These are phyloP conservation scores for Phytophthora hybrid DNA, from an alignment of 352 stramenopile genomes.

Conservation along the genomic window DNA sequence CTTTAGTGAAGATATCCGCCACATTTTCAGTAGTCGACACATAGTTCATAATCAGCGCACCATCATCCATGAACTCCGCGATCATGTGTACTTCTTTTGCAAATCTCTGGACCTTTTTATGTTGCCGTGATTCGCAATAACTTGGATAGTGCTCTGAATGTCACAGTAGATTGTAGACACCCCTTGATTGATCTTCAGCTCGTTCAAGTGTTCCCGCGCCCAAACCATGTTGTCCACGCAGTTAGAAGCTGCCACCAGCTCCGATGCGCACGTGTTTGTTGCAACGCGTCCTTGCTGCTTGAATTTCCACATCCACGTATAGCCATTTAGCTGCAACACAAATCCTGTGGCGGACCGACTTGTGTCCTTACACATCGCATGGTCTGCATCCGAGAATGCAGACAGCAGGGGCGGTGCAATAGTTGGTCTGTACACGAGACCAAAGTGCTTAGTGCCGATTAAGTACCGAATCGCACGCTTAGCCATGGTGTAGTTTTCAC, in stretches of 20 bases:
- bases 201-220: constrained; percentile 5
- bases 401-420: background rate
- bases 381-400: constrained; percentile 10
- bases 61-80: constrained; percentile 22
- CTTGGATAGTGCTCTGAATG: constrained; percentile 13
- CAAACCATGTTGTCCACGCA: constrained; percentile 18
- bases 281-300: constrained; percentile 1
- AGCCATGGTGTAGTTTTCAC: background rate
- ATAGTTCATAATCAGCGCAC: constrained; percentile 14
- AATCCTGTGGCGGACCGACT: constrained; percentile 16
- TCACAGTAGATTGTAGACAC: constrained; percentile 11
- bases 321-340: constrained; percentile 5
- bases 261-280: constrained; percentile 11
- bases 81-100: constrained; percentile 18
- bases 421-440: constrained; percentile 2
- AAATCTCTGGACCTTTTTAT: constrained; percentile 16
- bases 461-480: constrained; percentile 11
- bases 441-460: constrained; percentile 4
- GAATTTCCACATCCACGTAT: constrained; percentile 3
- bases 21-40: constrained; percentile 20
- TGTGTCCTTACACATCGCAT: constrained; percentile 7
- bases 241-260: background rate
- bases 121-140: constrained; percentile 13
- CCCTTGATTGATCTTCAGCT: constrained; percentile 6
- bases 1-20: constrained; percentile 25